Conservation (phyloP, 2,329 filamentous ascomycete species). For the Pseudopyrenochaeta lycopersici region DNA sequence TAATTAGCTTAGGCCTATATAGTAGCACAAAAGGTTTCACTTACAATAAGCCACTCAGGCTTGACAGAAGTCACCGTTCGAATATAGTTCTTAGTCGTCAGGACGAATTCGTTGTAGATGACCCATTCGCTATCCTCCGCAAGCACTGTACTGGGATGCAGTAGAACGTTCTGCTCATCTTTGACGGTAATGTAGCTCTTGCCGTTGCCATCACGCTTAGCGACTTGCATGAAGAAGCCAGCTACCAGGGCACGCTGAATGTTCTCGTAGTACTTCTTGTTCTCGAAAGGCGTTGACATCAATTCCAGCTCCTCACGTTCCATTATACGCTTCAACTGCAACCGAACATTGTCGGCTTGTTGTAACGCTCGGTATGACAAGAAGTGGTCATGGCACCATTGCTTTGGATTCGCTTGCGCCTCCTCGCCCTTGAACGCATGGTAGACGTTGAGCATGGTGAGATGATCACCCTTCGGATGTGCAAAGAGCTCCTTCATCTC, state of each 20-base stretch:
- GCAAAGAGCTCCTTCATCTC: constrained; percentile 97
- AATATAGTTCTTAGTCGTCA: constrained; percentile 98
- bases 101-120: constrained; percentile 96
- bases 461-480: constrained; percentile 91
- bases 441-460: constrained; percentile 96
- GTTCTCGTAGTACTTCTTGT: constrained; percentile 98
- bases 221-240: constrained; percentile 99
- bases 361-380: constrained; percentile 87
- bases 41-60: constrained; percentile 91
- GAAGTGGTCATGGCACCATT: constrained; percentile 98
- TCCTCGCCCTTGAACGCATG: constrained; percentile 89
- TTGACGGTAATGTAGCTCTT: constrained; percentile 97
- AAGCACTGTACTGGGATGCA: constrained; percentile 93
- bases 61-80: constrained; percentile 90
- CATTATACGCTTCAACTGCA: constrained; percentile 96
- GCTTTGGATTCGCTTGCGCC: constrained; percentile 76
- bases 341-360: constrained; percentile 92
- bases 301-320: constrained; percentile 88
- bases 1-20: constrained; percentile 13
- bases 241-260: constrained; percentile 91
- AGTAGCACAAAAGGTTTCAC: constrained; percentile 39
- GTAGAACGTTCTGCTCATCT: constrained; percentile 90
- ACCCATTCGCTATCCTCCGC: constrained; percentile 94
- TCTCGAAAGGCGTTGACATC: constrained; percentile 86
- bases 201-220: constrained; percentile 86